Conservation (phyloP, 2,329 filamentous ascomycete species). For the Trichoderma sp. region DNA sequence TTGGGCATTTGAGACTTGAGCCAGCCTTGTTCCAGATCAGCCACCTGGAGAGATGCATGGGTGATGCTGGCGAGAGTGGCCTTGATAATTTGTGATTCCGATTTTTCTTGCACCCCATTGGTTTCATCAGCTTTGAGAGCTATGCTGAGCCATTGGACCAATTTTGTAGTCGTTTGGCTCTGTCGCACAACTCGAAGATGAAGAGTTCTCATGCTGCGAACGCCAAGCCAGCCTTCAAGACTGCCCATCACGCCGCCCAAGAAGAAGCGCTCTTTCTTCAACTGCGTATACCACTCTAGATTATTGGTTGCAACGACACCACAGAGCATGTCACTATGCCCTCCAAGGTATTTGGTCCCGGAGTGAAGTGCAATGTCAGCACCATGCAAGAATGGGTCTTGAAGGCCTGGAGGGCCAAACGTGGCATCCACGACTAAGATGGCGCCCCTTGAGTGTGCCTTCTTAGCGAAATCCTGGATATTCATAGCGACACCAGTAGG, state of each 20-base stretch:
- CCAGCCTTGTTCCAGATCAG: constrained; percentile 62
- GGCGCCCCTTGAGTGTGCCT: constrained; percentile 70
- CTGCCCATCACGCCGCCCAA: constrained; percentile 84
- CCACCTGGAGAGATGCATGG: constrained; percentile 25
- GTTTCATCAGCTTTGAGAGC: constrained; percentile 17
- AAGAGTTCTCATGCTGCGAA: constrained; percentile 80
- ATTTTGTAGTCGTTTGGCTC: constrained; percentile 62
- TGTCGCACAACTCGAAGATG: constrained; percentile 79
- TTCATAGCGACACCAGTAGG: constrained; percentile 78
- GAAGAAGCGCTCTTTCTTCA: constrained; percentile 67
- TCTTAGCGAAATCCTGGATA: constrained; percentile 66
- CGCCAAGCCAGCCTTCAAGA: constrained; percentile 87
- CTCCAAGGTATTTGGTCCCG: constrained; percentile 96
- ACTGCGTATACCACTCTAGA: constrained; percentile 51
- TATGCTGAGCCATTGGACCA: constrained; percentile 69
- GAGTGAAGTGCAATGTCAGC: constrained; percentile 88
- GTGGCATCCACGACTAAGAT: constrained; percentile 83
- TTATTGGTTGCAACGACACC: constrained; percentile 73
- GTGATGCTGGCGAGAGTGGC: background rate
- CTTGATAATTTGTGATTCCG: background rate
- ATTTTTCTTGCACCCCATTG: constrained; percentile 65
- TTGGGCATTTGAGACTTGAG: constrained; percentile 83
- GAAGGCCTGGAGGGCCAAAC: constrained; percentile 85
- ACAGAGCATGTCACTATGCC: constrained; percentile 89
- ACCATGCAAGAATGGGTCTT: constrained; percentile 78